Percentiles rank a stretch among this genome's conserved stretches.
phyloP scores from a whole-genome alignment of 208 protist species.

The Leishmania gerbilli region DNA sequence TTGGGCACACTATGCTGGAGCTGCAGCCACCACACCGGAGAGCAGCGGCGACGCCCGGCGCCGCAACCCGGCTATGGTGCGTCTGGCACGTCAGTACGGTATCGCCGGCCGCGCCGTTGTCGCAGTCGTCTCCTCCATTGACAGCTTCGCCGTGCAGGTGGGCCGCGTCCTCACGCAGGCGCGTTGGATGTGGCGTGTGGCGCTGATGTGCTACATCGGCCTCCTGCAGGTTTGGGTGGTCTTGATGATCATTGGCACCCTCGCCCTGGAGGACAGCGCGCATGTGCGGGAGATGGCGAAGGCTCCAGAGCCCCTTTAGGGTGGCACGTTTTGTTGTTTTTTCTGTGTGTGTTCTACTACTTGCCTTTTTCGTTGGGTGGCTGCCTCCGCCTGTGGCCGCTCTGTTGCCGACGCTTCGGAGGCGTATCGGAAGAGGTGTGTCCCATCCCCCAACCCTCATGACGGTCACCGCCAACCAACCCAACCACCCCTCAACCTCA shows the following conservation, averaged over 20 bases:
- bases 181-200: slow-evolving; percentile 41
- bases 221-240: slow-evolving; percentile 59
- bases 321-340: neutral
- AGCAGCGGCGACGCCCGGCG: slow-evolving; percentile 8
- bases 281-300: neutral
- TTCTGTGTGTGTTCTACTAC: no score
- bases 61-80: slow-evolving; percentile 27
- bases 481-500: neutral
- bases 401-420: neutral
- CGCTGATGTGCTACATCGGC: slow-evolving; percentile 43
- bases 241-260: slow-evolving; percentile 23
- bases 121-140: slow-evolving; percentile 21
- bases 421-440: no score
- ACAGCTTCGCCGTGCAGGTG: slow-evolving; percentile 34
- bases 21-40: neutral
- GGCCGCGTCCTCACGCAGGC: slow-evolving; percentile 36
- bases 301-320: neutral
- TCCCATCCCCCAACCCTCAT: neutral
- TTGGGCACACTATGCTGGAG: neutral
- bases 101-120: slow-evolving; percentile 13
- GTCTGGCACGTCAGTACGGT: slow-evolving; percentile 19
- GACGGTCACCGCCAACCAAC: neutral
- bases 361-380: neutral
- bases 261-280: slow-evolving; percentile 4
- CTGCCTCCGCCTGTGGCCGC: neutral